Conservation (phyloP, 371 early-diverging fungal species). For the Mucor velutinosus region DNA sequence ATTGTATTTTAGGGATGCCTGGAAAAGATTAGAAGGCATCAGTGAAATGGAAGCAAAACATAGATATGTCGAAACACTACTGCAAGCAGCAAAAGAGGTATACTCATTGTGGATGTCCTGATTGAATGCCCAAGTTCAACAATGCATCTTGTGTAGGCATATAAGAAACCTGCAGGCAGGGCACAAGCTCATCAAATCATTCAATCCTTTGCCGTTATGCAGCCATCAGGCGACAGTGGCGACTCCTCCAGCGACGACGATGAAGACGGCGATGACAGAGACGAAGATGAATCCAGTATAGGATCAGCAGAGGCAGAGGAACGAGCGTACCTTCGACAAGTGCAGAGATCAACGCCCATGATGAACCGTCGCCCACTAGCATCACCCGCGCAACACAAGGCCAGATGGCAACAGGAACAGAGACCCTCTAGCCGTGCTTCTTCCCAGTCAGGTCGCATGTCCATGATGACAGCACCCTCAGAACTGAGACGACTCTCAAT, state of each 20-base stretch:
- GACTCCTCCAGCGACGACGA: conserved; percentile 29
- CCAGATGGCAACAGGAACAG: conserved; percentile 2
- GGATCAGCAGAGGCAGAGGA: conserved; percentile 36
- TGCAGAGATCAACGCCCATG: conserved; percentile 11
- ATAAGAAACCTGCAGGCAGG: conserved; percentile 41
- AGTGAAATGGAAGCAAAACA: conserved; percentile 32
- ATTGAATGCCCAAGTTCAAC: background rate
- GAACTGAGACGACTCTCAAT: conserved; percentile 21
- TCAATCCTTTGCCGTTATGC: conserved; percentile 42
- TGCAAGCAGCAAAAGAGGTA: conserved; percentile 35
- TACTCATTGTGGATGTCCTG: background rate
- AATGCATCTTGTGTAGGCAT: conserved; percentile 28
- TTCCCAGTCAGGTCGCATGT: conserved; percentile 24
- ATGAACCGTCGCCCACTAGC: background rate
- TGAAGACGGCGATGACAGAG: conserved; percentile 15
- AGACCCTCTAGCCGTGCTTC: conserved; percentile 32
- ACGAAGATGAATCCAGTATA: conserved; percentile 3
- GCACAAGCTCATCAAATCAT: conserved; percentile 48
- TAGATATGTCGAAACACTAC: conserved; percentile 34
- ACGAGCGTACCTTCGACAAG: conserved; percentile 25
- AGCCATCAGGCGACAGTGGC: conserved; percentile 29
- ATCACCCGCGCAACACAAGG: background rate
- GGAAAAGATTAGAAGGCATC: conserved; percentile 35
- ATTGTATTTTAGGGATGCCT: conserved; percentile 35
- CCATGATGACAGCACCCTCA: conserved; percentile 31